phyloP scores from a whole-genome alignment of 2,329 filamentous ascomycete species.

The Fusarium aywerte region DNA sequence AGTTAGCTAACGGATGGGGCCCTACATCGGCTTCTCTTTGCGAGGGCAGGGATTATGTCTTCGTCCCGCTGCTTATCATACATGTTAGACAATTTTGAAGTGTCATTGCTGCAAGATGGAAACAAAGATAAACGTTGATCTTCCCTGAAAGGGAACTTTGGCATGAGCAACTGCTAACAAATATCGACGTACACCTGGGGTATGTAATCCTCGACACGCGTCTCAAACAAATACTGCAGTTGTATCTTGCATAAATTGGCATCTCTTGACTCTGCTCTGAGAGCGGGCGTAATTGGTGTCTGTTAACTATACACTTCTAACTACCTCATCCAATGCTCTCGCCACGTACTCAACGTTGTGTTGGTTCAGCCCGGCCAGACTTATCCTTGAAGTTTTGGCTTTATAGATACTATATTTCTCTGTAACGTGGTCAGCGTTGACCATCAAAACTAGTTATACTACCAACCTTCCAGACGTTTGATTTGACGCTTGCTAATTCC shows the following conservation, averaged over 20 bases:
- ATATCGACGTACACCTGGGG: not conserved
- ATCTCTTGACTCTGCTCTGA: too few relatives aligned
- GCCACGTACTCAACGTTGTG: conserved; percentile 47
- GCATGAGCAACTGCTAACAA: not conserved
- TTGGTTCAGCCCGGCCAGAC: conserved; percentile 54
- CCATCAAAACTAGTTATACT: accelerated
- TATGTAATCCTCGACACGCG: too few relatives aligned
- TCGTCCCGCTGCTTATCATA: not conserved
- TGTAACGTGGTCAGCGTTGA: conserved; percentile 14
- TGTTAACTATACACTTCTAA: conserved; percentile 1
- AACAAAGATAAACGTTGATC: not conserved
- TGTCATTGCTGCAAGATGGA: not conserved
- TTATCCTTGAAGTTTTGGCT: conserved; percentile 53
- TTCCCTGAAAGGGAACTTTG: not conserved
- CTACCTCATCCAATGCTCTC: conserved; percentile 29
- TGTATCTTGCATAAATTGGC: not conserved
- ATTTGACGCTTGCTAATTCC: conserved; percentile 63
- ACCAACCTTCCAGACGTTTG: conserved; percentile 46
- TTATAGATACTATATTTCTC: conserved; percentile 53
- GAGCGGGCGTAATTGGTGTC: too few relatives aligned
- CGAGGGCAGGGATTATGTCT: conserved; percentile 5
- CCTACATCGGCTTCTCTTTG: conserved; percentile 11
- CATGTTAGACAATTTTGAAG: not conserved
- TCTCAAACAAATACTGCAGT: too few relatives aligned
- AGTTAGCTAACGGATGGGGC: not conserved